Evolutionary conservation across 108 stramenopile species (phyloP).

Genomic region (Mediolabrus comicus): DNA sequence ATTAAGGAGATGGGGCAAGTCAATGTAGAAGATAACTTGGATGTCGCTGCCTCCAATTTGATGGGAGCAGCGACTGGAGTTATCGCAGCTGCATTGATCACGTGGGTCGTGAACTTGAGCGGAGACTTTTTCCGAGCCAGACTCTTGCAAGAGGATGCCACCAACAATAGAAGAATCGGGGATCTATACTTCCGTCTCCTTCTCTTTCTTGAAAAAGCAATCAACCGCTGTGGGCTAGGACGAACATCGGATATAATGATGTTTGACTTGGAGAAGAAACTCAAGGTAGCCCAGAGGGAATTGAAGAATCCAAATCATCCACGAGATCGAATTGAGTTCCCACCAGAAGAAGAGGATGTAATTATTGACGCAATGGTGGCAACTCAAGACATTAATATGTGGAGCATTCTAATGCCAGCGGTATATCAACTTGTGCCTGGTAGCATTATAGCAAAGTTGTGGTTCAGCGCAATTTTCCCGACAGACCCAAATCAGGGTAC

Average conservation of each 20-base stretch:
- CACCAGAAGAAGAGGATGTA: slow-evolving; percentile 27
- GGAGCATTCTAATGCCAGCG: slow-evolving; percentile 53
- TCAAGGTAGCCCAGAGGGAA: slow-evolving; percentile 1
- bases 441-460: slow-evolving; percentile 45
- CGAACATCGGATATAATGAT: slow-evolving; percentile 7
- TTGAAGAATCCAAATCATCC: slow-evolving; percentile 28
- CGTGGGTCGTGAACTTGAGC: slow-evolving; percentile 12
- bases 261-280: slow-evolving; percentile 20
- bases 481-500: not conserved
- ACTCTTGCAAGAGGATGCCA: slow-evolving; percentile 4
- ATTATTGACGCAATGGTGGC: slow-evolving; percentile 38
- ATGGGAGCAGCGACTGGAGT: slow-evolving; percentile 39
- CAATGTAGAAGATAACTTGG: slow-evolving; percentile 33
- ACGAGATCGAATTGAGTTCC: slow-evolving; percentile 12
- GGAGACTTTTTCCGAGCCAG: slow-evolving; percentile 25
- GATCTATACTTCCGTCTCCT: slow-evolving; percentile 1
- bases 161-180: slow-evolving; percentile 1
- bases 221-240: slow-evolving; percentile 24
- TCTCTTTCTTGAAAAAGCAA: not conserved
- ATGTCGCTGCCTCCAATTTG: slow-evolving; percentile 37
- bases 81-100: slow-evolving; percentile 15
- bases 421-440: slow-evolving; percentile 61
- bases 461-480: slow-evolving; percentile 48
- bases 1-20: not conserved
- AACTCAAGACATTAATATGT: slow-evolving; percentile 36